Evolutionary conservation across 768 basidiomycete genomes (phyloP).

Genomic region (Trametes villosa): DNA sequence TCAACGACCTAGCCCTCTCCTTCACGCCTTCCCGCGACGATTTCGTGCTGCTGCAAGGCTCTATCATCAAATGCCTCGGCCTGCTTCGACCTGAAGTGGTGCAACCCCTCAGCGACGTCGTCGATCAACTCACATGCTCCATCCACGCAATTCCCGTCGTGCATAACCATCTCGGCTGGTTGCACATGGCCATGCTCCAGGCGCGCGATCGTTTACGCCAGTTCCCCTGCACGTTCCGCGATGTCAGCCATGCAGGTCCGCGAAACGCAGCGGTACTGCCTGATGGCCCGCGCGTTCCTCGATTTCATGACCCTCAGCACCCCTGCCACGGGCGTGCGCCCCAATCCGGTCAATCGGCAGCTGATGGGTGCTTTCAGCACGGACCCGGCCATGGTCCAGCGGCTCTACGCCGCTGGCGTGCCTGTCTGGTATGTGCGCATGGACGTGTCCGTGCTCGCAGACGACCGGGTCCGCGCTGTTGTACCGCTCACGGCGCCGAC

Average conservation of each 20-base stretch:
- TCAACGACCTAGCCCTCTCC: background rate
- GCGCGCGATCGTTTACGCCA: background rate
- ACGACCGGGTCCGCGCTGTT: background rate
- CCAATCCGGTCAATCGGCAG: background rate
- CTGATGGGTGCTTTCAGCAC: constrained; percentile 4
- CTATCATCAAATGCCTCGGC: background rate
- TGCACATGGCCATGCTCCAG: background rate
- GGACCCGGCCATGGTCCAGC: background rate
- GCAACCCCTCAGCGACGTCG: background rate
- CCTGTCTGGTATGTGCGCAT: background rate
- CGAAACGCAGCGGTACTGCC: background rate
- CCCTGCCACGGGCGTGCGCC: no score
- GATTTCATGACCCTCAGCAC: background rate
- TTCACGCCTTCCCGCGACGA: background rate
- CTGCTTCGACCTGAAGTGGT: background rate
- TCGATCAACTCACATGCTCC: background rate
- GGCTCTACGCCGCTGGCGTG: background rate
- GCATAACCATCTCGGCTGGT: background rate
- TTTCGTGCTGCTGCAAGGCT: background rate
- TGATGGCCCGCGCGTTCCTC: background rate
- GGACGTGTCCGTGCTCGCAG: background rate
- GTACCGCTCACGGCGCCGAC: background rate
- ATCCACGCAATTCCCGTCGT: background rate
- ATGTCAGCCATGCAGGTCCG: background rate
- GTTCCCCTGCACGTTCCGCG: background rate